A percentile compares a stretch with the other conserved stretches of the same genome.
These are phyloP conservation scores for Rhodocollybia butyracea DNA, from an alignment of 768 basidiomycete genomes.

Conservation along the genomic window DNA sequence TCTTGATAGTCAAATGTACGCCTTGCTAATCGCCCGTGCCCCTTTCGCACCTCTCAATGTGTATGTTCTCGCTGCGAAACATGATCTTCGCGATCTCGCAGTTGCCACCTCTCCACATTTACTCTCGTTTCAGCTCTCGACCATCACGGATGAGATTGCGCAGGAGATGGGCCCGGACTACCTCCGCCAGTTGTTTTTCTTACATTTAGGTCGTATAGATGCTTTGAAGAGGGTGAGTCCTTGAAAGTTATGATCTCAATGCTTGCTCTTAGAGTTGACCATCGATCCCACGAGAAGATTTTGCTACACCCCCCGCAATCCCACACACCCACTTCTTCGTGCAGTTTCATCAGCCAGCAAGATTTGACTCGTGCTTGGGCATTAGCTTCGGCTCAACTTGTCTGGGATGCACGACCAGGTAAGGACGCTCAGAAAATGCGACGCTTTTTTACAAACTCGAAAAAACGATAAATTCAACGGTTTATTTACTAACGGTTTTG, in stretches of 20 bases:
- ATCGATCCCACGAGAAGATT: constrained; percentile 19
- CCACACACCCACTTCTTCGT: constrained; percentile 62
- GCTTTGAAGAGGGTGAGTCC: constrained; percentile 63
- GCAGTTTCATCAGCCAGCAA: constrained; percentile 75
- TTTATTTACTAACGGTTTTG: background rate
- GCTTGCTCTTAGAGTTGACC: background rate
- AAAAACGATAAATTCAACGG: no score
- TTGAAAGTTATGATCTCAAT: no score
- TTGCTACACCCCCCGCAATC: constrained; percentile 71
- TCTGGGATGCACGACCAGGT: constrained; percentile 84
- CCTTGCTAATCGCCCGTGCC: constrained; percentile 61
- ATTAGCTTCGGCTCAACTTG: constrained; percentile 74
- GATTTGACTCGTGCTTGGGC: constrained; percentile 80
- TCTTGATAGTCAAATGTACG: constrained; percentile 51
- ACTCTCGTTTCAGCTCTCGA: constrained; percentile 64
- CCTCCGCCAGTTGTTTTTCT: constrained; percentile 76
- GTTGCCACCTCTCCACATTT: constrained; percentile 72
- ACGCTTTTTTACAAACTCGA: no score
- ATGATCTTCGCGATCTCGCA: constrained; percentile 71
- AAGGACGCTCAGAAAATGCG: no score
- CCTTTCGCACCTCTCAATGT: constrained; percentile 66
- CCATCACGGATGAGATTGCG: constrained; percentile 68
- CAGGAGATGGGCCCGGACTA: constrained; percentile 71
- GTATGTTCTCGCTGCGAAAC: constrained; percentile 65
- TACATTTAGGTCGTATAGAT: constrained; percentile 79